These are phyloP conservation scores for Halenospora varia DNA, from an alignment of 495 filamentous ascomycete species.

Conservation along the genomic window DNA sequence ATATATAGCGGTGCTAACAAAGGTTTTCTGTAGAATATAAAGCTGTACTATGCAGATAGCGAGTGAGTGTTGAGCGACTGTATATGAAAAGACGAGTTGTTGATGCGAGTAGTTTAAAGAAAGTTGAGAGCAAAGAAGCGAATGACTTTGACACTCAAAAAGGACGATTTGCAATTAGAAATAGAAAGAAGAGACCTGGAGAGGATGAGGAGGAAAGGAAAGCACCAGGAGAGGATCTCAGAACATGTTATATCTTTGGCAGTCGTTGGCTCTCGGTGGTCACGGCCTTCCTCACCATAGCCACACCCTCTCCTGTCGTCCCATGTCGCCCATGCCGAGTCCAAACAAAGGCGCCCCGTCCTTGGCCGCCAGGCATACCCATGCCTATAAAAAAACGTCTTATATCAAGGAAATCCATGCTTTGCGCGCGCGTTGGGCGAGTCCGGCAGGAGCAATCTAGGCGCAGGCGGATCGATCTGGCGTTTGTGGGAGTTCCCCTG, in stretches of 20 bases:
- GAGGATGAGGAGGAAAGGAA: conserved; percentile 28
- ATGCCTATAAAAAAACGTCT: not conserved
- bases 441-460: not conserved
- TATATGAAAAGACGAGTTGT: conserved; percentile 9
- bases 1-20: conserved; percentile 10
- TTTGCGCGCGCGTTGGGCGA: conserved; percentile 23
- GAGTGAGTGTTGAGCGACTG: conserved; percentile 19
- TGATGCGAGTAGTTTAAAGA: conserved; percentile 22
- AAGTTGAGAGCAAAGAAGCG: conserved; percentile 47
- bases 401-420: conserved; percentile 1
- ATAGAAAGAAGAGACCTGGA: conserved; percentile 30
- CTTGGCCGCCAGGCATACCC: not conserved
- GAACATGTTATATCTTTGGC: conserved; percentile 24
- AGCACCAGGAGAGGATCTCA: conserved; percentile 19
- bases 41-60: conserved; percentile 3
- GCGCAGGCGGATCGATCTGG: not conserved
- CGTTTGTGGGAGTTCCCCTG: not conserved
- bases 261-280: conserved; percentile 18
- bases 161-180: conserved; percentile 26
- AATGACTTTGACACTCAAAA: conserved; percentile 50
- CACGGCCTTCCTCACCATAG: conserved; percentile 5
- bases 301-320: conserved; percentile 19
- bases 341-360: not conserved
- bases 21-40: conserved; percentile 15
- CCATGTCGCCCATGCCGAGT: conserved; percentile 18